Conservation (phyloP, 2,329 filamentous ascomycete species). For the Polytolypa hystricis region DNA sequence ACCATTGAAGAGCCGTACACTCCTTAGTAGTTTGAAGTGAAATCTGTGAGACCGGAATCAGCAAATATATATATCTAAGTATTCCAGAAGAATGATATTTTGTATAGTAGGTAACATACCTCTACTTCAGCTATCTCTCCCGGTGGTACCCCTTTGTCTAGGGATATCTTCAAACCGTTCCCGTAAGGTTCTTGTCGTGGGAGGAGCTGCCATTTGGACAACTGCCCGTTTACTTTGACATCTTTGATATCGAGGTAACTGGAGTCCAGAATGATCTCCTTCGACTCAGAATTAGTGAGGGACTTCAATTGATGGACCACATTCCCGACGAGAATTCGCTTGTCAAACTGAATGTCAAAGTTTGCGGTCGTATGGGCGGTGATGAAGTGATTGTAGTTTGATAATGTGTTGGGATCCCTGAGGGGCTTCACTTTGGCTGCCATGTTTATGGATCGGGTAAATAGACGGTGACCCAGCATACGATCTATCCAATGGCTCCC, state of each 20-base stretch:
- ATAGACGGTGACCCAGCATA: too few relatives aligned
- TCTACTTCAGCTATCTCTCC: constrained; percentile 39
- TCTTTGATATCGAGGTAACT: constrained; percentile 64
- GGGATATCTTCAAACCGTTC: constrained; percentile 36
- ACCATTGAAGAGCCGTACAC: constrained; percentile 91
- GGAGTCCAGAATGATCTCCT: constrained; percentile 79
- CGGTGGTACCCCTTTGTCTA: constrained; percentile 38
- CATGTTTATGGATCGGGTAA: too few relatives aligned
- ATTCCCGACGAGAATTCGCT: constrained; percentile 63
- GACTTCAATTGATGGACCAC: constrained; percentile 69
- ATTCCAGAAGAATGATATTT: too few relatives aligned
- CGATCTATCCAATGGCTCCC: too few relatives aligned
- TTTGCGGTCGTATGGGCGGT: constrained; percentile 74
- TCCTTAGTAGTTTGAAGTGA: constrained; percentile 69
- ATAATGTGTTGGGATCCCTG: constrained; percentile 79
- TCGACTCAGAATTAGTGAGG: constrained; percentile 59
- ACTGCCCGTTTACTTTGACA: constrained; percentile 57
- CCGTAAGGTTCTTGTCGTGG: constrained; percentile 59
- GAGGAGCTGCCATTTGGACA: constrained; percentile 59
- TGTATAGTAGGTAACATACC: too few relatives aligned
- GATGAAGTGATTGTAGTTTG: constrained; percentile 82
- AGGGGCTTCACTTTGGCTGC: constrained; percentile 32
- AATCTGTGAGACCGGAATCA: too few relatives aligned
- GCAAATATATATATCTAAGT: too few relatives aligned
- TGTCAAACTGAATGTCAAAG: constrained; percentile 73